Conservation (phyloP, 2,329 filamentous ascomycete genomes). For the Aureobasidium sp. region DNA sequence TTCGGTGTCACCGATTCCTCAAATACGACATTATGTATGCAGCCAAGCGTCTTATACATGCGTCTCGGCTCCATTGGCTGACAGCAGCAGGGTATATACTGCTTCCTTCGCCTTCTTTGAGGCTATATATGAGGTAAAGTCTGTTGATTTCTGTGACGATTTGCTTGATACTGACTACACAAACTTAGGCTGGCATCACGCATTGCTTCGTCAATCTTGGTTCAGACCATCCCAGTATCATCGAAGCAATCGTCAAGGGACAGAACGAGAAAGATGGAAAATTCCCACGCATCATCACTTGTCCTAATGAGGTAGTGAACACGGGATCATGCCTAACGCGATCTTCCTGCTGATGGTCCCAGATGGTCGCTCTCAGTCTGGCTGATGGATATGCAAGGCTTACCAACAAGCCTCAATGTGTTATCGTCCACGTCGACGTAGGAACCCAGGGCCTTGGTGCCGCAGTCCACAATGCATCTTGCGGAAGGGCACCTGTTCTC, state of each 20-base stretch:
- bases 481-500: conserved; percentile 63
- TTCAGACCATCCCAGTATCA: conserved; percentile 66
- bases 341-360: background rate
- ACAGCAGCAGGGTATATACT: conserved; percentile 47
- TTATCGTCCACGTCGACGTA: conserved; percentile 74
- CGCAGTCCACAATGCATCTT: conserved; percentile 70
- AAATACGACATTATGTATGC: background rate
- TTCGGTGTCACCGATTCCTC: background rate
- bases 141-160: background rate
- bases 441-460: conserved; percentile 71
- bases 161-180: background rate
- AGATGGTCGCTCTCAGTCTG: conserved; percentile 78
- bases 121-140: conserved; percentile 58
- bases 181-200: conserved; percentile 42
- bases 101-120: conserved; percentile 77
- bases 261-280: conserved; percentile 55
- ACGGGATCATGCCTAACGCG: background rate
- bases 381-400: conserved; percentile 70
- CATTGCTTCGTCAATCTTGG: conserved; percentile 59
- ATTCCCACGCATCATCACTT: conserved; percentile 68
- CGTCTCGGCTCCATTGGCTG: background rate
- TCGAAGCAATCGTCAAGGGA: conserved; percentile 72
- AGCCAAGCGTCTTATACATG: background rate
- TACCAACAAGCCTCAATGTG: conserved; percentile 63
- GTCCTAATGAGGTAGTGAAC: conserved; percentile 63